Conservation (phyloP, 1,284 basidiomycete genomes). For the Microbotryomycetes sp. region DNA sequence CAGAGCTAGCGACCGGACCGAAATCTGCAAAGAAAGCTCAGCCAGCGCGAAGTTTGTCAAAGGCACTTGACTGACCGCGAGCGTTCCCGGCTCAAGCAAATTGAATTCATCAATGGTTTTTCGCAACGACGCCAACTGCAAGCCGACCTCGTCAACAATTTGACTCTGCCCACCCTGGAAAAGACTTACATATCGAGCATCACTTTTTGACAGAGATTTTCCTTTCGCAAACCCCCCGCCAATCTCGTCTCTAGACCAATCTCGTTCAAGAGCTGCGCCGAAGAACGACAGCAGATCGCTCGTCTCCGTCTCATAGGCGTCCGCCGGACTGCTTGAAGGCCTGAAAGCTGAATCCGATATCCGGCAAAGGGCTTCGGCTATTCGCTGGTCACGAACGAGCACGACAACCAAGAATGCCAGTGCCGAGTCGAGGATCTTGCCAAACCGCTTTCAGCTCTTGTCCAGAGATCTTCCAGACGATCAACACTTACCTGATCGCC, state of each 20-base stretch:
- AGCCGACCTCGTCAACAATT: not conserved
- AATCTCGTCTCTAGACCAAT: conserved; percentile 5
- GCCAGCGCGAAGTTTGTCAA: too few relatives aligned
- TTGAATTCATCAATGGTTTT: conserved; percentile 11
- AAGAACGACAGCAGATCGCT: conserved; percentile 19
- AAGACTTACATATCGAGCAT: not conserved
- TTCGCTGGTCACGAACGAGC: conserved; percentile 18
- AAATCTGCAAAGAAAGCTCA: not conserved
- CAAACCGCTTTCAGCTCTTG: too few relatives aligned
- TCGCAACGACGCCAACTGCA: conserved; percentile 13
- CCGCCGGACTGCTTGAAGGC: not conserved
- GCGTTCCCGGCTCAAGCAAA: not conserved
- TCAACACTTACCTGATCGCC: conserved; percentile 12
- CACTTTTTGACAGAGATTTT: not conserved
- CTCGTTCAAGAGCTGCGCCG: not conserved
- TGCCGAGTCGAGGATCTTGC: conserved; percentile 20
- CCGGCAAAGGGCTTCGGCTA: conserved; percentile 23
- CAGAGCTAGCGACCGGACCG: conserved; percentile 12
- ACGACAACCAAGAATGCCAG: conserved; percentile 15
- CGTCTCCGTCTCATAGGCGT: not conserved
- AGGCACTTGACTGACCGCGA: not conserved
- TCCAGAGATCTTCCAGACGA: too few relatives aligned
- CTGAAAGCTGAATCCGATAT: conserved; percentile 3
- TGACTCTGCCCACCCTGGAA: not conserved
- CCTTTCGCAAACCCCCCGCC: not conserved